phyloP scores from a whole-genome alignment of 371 early-diverging fungal genomes.

The Mortierella sp. region DNA sequence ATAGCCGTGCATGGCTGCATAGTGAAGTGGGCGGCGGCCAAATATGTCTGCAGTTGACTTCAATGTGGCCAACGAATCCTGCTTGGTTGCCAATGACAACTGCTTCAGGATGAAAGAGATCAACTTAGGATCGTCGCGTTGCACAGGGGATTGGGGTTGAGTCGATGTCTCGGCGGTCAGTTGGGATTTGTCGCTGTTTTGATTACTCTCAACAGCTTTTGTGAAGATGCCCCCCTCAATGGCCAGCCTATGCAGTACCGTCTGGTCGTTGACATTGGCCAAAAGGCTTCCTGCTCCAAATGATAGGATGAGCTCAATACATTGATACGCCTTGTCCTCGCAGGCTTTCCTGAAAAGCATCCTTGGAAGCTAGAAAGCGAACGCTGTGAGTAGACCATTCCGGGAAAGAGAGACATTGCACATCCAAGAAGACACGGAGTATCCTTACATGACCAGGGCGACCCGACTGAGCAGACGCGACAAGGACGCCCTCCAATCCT shows the following conservation, averaged over 20 bases:
- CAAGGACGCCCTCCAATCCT: conserved; percentile 15
- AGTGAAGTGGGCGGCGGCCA: conserved; percentile 77
- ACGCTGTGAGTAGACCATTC: too few relatives aligned
- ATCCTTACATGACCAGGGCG: conserved; percentile 42
- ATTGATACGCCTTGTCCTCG: conserved; percentile 57
- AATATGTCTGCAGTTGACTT: conserved; percentile 63
- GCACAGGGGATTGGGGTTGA: neutral
- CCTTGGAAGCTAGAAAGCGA: conserved; percentile 54
- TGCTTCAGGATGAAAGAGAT: conserved; percentile 51
- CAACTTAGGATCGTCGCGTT: conserved; percentile 46
- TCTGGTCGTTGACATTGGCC: conserved; percentile 70
- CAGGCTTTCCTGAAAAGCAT: conserved; percentile 65
- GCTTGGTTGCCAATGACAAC: conserved; percentile 20
- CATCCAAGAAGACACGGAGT: too few relatives aligned
- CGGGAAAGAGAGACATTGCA: neutral
- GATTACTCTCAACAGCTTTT: conserved; percentile 10
- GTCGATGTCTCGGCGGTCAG: neutral
- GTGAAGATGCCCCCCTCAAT: conserved; percentile 56
- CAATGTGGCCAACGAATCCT: conserved; percentile 39
- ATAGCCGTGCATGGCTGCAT: conserved; percentile 69
- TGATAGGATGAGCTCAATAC: conserved; percentile 60
- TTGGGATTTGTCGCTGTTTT: neutral
- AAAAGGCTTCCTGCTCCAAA: conserved; percentile 54
- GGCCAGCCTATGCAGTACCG: conserved; percentile 69
- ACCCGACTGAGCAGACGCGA: conserved; percentile 20